These are phyloP conservation scores for Cicer yamashitae DNA, from an alignment of 306 rosid species.

Conservation along the genomic window DNA sequence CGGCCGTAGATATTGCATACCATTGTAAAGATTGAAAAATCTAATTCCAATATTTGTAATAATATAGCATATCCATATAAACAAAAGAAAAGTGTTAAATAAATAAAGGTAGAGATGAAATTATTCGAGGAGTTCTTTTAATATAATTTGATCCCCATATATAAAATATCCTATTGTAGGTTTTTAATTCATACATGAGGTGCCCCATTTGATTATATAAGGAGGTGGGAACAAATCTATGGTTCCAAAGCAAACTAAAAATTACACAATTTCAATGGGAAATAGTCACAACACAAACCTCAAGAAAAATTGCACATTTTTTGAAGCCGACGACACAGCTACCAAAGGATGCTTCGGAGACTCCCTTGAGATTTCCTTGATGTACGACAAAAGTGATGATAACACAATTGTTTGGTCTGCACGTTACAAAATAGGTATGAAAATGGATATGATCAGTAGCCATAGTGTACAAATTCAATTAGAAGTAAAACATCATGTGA, in stretches of 20 bases:
- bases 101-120: too few species aligned
- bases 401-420: background rate
- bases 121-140: too few species aligned
- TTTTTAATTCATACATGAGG: too few species aligned
- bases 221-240: too few species aligned
- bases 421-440: background rate
- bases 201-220: too few species aligned
- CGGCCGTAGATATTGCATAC: too few species aligned
- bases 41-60: too few species aligned
- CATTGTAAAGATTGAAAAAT: too few species aligned
- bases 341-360: background rate
- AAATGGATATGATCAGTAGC: background rate
- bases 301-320: background rate
- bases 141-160: too few species aligned
- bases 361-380: background rate
- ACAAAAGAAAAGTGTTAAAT: too few species aligned
- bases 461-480: background rate
- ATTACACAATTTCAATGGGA: slow-evolving; percentile 1
- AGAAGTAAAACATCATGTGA: background rate
- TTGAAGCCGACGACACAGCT: background rate
- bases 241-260: background rate
- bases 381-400: background rate
- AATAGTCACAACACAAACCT: background rate
- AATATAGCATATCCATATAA: too few species aligned
- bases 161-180: too few species aligned